These are phyloP conservation scores for Xylariaceae sp. DNA, from an alignment of 2,329 filamentous ascomycete species.

Conservation along the genomic window DNA sequence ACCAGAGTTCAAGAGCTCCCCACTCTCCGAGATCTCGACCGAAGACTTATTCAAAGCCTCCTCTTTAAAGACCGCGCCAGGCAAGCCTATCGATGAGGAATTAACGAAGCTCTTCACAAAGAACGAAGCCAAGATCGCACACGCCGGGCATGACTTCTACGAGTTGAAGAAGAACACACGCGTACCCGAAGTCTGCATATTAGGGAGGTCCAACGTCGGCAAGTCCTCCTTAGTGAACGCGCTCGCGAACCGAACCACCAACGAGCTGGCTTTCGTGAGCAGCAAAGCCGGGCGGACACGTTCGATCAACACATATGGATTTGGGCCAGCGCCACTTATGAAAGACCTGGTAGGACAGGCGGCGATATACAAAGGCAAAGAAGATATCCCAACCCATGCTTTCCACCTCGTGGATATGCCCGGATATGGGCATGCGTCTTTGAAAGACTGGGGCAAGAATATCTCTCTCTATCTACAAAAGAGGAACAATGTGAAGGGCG, in stretches of 20 bases:
- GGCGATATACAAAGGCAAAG: slow-evolving; percentile 22
- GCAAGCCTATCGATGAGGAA: slow-evolving; percentile 19
- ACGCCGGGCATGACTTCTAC: slow-evolving; percentile 33
- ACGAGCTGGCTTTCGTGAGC: slow-evolving; percentile 43
- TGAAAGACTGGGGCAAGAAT: slow-evolving; percentile 47
- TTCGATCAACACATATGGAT: slow-evolving; percentile 52
- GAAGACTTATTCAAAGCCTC: slow-evolving; percentile 28
- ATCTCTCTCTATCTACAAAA: slow-evolving; percentile 47
- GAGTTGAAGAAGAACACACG: slow-evolving; percentile 47
- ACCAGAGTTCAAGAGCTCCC: slow-evolving; percentile 20
- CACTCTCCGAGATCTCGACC: slow-evolving; percentile 21
- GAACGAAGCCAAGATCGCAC: slow-evolving; percentile 21
- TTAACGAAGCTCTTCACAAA: slow-evolving; percentile 21
- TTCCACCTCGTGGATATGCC: slow-evolving; percentile 49
- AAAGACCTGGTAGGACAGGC: slow-evolving; percentile 20
- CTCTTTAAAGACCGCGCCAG: slow-evolving; percentile 14
- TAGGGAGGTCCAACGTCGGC: slow-evolving; percentile 85
- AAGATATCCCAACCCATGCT: slow-evolving; percentile 40
- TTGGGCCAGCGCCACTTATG: slow-evolving; percentile 36
- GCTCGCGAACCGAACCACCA: slow-evolving; percentile 56
- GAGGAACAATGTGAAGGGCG: slow-evolving; percentile 44
- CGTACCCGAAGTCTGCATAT: slow-evolving; percentile 64
- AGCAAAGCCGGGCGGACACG: slow-evolving; percentile 48
- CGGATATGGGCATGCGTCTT: slow-evolving; percentile 45
- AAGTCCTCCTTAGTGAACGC: slow-evolving; percentile 88